Conservation (phyloP, 2,329 filamentous ascomycete species). For the Aspergillus sp. region DNA sequence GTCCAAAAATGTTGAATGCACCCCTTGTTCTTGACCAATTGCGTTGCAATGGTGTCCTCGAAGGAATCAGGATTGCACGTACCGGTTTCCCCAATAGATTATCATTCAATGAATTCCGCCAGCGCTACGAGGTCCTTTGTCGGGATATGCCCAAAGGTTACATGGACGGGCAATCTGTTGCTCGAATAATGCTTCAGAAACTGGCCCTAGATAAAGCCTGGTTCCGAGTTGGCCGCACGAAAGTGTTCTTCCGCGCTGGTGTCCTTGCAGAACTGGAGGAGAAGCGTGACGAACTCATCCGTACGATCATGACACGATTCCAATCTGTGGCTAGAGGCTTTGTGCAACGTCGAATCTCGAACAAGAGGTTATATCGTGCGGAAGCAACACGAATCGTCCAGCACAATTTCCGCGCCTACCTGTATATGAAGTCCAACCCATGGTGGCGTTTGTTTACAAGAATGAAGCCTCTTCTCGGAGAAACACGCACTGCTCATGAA, state of each 20-base stretch:
- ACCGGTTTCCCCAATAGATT: constrained; percentile 96
- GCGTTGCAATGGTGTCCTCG: constrained; percentile 98
- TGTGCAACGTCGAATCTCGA: constrained; percentile 79
- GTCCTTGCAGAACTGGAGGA: constrained; percentile 97
- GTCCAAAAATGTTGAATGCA: constrained; percentile 87
- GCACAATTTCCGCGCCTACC: constrained; percentile 87
- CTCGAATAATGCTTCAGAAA: constrained; percentile 83
- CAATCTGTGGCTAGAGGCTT: constrained; percentile 91
- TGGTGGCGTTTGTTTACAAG: constrained; percentile 97
- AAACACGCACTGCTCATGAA: constrained; percentile 86
- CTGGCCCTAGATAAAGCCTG: constrained; percentile 80
- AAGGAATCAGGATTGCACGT: constrained; percentile 93
- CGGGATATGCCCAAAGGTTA: constrained; percentile 85
- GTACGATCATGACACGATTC: constrained; percentile 89
- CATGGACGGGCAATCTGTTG: constrained; percentile 82
- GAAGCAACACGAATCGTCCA: constrained; percentile 96
- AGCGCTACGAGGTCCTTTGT: constrained; percentile 94
- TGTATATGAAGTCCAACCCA: constrained; percentile 84
- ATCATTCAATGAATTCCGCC: constrained; percentile 88
- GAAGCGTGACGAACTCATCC: constrained; percentile 86
- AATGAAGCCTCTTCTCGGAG: constrained; percentile 92
- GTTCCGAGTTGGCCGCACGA: constrained; percentile 91
- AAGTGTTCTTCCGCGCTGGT: constrained; percentile 96
- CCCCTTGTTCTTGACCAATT: constrained; percentile 94
- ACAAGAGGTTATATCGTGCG: constrained; percentile 90